Conservation (phyloP, 106 monocot species). For the Dendrobium nobile region DNA sequence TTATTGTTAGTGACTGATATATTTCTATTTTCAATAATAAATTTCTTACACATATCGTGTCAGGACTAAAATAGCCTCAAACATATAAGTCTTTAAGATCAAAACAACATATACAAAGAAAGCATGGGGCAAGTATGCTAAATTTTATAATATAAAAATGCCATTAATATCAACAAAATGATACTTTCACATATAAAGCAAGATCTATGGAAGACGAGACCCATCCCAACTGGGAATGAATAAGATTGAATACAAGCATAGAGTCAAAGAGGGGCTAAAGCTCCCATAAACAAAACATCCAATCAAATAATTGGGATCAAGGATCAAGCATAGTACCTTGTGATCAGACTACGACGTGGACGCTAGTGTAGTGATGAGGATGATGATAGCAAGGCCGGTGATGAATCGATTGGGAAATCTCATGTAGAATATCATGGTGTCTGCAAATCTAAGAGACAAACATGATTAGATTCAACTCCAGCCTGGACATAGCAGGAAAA, state of each 20-base stretch:
- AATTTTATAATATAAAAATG: neutral
- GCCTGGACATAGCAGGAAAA: neutral
- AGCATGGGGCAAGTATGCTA: neutral
- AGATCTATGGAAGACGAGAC: neutral
- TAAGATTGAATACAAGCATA: neutral
- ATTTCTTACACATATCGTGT: neutral
- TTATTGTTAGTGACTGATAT: too few species aligned
- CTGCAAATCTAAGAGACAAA: slow-evolving; percentile 13
- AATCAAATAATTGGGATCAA: neutral
- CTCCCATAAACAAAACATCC: neutral
- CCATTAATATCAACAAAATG: neutral
- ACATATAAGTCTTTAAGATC: neutral
- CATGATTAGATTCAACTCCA: neutral
- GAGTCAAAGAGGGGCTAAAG: neutral
- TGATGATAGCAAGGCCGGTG: slow-evolving; percentile 8
- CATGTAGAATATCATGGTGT: slow-evolving; percentile 30
- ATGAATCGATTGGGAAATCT: slow-evolving; percentile 17
- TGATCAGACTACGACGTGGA: slow-evolving; percentile 20
- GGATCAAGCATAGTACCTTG: slow-evolving; percentile 11
- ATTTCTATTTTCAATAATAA: too few species aligned
- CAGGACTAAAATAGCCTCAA: neutral
- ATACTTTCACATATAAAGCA: neutral
- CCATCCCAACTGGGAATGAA: neutral
- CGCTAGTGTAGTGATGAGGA: slow-evolving; percentile 17
- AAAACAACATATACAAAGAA: neutral